These are phyloP conservation scores for Fraxinus latifolia DNA, from an alignment of 305 asterid species.

Conservation along the genomic window DNA sequence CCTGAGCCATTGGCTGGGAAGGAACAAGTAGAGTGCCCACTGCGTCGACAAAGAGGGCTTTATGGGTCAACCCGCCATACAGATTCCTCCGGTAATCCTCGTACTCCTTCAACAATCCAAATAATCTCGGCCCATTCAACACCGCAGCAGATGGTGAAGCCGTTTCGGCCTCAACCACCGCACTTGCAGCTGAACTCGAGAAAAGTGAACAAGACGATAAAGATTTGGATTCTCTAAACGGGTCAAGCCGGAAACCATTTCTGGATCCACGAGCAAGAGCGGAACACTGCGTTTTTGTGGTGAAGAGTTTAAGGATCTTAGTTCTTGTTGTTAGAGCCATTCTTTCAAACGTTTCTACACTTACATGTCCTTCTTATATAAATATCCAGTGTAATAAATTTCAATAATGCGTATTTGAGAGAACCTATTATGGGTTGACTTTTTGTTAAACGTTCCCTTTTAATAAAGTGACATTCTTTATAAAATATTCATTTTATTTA, in stretches of 20 bases:
- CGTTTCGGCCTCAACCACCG: constrained; percentile 38
- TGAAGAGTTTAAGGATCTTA: constrained; percentile 27
- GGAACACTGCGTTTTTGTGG: constrained; percentile 25
- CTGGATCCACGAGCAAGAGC: constrained; percentile 23
- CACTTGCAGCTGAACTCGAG: constrained; percentile 36
- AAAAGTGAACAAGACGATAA: constrained; percentile 25
- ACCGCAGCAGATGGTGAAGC: constrained; percentile 34
- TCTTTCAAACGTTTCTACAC: constrained; percentile 23
- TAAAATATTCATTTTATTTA: too few relatives aligned
- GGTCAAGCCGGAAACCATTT: constrained; percentile 2
- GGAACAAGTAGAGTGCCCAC: constrained; percentile 92
- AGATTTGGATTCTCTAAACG: constrained; percentile 12
- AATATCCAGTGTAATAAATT: background rate
- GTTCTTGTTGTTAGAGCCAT: constrained; percentile 36
- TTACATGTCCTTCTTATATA: background rate
- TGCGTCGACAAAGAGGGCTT: constrained; percentile 89
- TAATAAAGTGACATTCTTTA: too few relatives aligned
- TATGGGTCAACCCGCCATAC: constrained; percentile 86
- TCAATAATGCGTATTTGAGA: background rate
- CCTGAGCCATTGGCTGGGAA: constrained; percentile 99
- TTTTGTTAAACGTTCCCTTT: background rate
- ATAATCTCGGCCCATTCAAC: constrained; percentile 32
- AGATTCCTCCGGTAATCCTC: constrained; percentile 80
- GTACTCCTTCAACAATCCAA: constrained; percentile 69
- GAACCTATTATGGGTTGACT: background rate